Evolutionary conservation across 768 basidiomycete species (phyloP).

Genomic region (Kwoniella europaea): DNA sequence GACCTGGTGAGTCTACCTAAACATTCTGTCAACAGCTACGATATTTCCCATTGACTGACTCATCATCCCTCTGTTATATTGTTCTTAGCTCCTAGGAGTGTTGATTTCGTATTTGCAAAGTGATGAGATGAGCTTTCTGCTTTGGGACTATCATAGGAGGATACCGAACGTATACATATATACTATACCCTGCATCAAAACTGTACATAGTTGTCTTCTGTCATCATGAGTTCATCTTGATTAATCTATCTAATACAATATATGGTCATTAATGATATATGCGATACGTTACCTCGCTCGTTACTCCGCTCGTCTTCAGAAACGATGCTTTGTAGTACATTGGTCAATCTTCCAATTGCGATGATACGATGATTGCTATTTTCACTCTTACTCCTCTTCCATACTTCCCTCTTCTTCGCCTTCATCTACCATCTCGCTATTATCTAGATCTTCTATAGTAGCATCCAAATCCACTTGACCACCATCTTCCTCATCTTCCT

Average conservation of each 20-base stretch:
- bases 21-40: not conserved
- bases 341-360: too few species aligned
- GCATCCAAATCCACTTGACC: constrained; percentile 49
- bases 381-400: constrained; percentile 30
- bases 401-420: constrained; percentile 29
- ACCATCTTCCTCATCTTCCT: constrained; percentile 27
- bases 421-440: constrained; percentile 21
- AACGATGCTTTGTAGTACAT: too few species aligned
- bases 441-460: constrained; percentile 43
- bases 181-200: not conserved
- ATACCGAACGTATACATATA: not conserved
- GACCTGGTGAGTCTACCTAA: constrained; percentile 31
- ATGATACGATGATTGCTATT: not conserved
- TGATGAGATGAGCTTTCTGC: constrained; percentile 5
- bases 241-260: not conserved
- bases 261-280: not conserved
- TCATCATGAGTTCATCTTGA: not conserved
- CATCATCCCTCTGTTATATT: not conserved
- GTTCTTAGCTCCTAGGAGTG: constrained; percentile 41
- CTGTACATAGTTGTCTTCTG: not conserved
- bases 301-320: too few species aligned
- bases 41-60: not conserved
- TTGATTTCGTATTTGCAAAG: constrained; percentile 52
- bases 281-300: too few species aligned
- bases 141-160: not conserved